Evolutionary conservation across 805 yeast genomes (phyloP).

Genomic region (Yarrowia sp.): DNA sequence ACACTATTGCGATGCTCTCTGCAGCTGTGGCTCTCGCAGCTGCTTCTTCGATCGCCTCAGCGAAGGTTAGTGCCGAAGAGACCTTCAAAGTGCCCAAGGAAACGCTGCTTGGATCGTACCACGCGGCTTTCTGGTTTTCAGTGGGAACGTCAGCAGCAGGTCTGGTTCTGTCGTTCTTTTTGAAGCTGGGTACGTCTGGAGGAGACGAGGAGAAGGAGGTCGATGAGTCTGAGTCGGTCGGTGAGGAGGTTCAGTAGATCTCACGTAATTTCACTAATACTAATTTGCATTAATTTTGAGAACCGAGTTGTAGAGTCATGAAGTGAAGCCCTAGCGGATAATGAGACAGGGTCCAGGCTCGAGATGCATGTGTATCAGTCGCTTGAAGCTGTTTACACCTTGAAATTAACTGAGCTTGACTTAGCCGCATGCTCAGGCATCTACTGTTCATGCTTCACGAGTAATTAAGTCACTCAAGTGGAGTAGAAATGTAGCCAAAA

Average conservation of each 20-base stretch:
- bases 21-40: conserved; percentile 47
- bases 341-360: no score
- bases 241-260: neutral
- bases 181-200: conserved; percentile 39
- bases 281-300: no score
- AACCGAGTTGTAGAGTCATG: no score
- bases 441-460: no score
- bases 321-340: no score
- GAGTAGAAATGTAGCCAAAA: no score
- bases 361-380: no score
- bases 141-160: conserved; percentile 41
- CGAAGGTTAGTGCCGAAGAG: conserved; percentile 26
- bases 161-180: conserved; percentile 38
- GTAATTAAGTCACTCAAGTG: no score
- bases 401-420: no score
- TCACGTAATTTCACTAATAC: neutral
- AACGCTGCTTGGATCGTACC: conserved; percentile 30
- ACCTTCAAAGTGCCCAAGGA: conserved; percentile 26
- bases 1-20: conserved; percentile 46
- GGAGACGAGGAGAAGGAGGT: neutral
- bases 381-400: no score
- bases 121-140: conserved; percentile 43
- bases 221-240: neutral
- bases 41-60: conserved; percentile 41
- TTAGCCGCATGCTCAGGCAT: no score